Evolutionary conservation across 164 flowering plant species (phyloP), one percentile per base, ranked within the genome.

Genomic region (Warburgia ugandensis): DNA sequence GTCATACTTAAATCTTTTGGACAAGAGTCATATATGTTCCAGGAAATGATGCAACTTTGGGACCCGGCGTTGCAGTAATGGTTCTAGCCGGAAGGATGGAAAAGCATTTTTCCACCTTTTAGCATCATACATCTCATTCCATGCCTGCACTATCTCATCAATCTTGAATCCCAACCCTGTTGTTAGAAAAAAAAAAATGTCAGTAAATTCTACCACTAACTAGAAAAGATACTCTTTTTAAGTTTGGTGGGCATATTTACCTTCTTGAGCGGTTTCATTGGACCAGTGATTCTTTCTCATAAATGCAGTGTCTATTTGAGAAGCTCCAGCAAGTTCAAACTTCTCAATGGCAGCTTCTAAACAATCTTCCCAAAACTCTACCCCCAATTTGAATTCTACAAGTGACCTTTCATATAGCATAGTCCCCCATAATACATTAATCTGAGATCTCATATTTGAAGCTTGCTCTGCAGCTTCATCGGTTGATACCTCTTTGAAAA

Each of bases 111-210:
- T 71, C 88, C 82, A 84, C 65, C 65, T 79, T 62, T 74, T 82
- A 42, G 95, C 91, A 60, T 82, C 92, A 60, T 77, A 70, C 86
- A 90, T 86, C 70, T 86, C 97, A 54, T 83, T 86, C 96, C 95
- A 84, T 41, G 94, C 95, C 61, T 84, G 86, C 41, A 82, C 74
- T 52, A 86, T 78, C 67, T 86, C 97, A 54, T 89, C 94, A 45
- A 86, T 80, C 58, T 76, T 76, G 71, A 86, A 90, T 16, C 72
- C 85, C 25, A 84, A 33, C 47, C 85, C 94, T 86, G 76, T 35
- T n/a, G n/a, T n/a, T n/a, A n/a, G n/a, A 71, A 56, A 22, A 26
- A 13, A 28, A 50, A 48, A 11, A 59, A 55, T 44, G 48, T 8
- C n/a, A n/a, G n/a, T n/a, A n/a, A n/a, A n/a, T n/a, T n/a, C n/a